Conservation (phyloP, 202 grass and related monocot species). For the Hordeum pubiflorum region DNA sequence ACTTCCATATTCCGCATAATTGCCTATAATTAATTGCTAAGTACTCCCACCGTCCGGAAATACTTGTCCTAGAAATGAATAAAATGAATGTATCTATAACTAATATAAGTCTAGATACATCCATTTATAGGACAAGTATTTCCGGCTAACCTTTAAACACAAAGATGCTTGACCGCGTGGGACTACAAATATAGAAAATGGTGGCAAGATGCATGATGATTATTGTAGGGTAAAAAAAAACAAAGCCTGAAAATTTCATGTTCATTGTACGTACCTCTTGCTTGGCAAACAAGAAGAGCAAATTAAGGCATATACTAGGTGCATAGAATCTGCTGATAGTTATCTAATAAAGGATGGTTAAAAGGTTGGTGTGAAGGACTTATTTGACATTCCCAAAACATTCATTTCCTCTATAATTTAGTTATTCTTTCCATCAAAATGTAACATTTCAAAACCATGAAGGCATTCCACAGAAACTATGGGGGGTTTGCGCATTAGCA, state of each 20-base stretch:
- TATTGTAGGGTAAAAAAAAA: too few relatives aligned
- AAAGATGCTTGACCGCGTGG: slow-evolving; percentile 11
- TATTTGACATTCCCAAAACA: slow-evolving; percentile 22
- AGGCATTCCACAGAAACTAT: neutral
- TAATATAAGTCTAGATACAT: too few relatives aligned
- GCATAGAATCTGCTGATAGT: neutral
- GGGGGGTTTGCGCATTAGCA: neutral
- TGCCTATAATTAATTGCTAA: too few relatives aligned
- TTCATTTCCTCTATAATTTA: neutral
- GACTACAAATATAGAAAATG: slow-evolving; percentile 3
- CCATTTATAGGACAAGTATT: too few relatives aligned
- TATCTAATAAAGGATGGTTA: neutral
- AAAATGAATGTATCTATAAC: too few relatives aligned
- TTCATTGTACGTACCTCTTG: neutral
- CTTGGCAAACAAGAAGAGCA: neutral
- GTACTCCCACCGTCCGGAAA: too few relatives aligned
- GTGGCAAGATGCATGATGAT: too few relatives aligned
- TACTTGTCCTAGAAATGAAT: too few relatives aligned
- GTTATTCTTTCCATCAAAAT: neutral
- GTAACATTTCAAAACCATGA: neutral
- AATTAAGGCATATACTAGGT: neutral
- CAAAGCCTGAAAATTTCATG: too few relatives aligned
- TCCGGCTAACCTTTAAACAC: neutral
- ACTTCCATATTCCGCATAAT: too few relatives aligned
- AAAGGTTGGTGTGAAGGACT: neutral